Base-by-base conservation (phyloP, 129 eudicot species). In the Escallonia herrerae region DNA sequence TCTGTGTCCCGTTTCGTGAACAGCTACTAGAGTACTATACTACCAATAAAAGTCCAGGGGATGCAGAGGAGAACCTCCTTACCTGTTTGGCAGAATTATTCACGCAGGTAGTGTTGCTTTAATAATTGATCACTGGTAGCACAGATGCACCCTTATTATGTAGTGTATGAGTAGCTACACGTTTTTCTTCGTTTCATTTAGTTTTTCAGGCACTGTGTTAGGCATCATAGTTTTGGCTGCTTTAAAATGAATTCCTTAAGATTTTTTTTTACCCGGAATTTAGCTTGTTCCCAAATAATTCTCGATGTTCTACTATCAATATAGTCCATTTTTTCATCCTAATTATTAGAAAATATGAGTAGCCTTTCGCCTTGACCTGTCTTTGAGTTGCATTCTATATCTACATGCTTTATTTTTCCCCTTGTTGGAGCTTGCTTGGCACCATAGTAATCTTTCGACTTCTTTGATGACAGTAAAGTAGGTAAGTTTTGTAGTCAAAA, bases 1-100 rank as follows among this genome's bases (percentile, higher is more conserved):
- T 86, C 68, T 90, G 97, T 75, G 95, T 84, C 40, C 97, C 97
- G 38, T 90, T 90, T 65, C 97, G 95, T 15, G 95, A 86, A 12
- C 87, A 90, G 68, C 68, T 90, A 60, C 83, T 90, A 71, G 95
- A 84, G 56, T 90, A 90, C 79, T 82, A 84, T 73, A 71, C 84
- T 40, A 86, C 77, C 45, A 78, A 68, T 74, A 90, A 90, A 78
- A 76, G 52, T 73, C 77, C 84, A 58, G 85, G 79, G 14, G 97
- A 90, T 73, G 77, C 80, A 8, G 91, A 90, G 66, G 97, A 90
- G 71, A 89, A 83, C 66, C 85, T 85, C 57, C 84, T 90, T 56
- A 86, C 89, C 2, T 90, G 95, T 79, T 81, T 90, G 67, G 95
- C 97, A 14, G 97, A 90, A 58, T 67, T 90, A 61, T 90, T 90